phyloP scores from a whole-genome alignment of 805 yeast genomes.

The Yamadazyma endophytica region DNA sequence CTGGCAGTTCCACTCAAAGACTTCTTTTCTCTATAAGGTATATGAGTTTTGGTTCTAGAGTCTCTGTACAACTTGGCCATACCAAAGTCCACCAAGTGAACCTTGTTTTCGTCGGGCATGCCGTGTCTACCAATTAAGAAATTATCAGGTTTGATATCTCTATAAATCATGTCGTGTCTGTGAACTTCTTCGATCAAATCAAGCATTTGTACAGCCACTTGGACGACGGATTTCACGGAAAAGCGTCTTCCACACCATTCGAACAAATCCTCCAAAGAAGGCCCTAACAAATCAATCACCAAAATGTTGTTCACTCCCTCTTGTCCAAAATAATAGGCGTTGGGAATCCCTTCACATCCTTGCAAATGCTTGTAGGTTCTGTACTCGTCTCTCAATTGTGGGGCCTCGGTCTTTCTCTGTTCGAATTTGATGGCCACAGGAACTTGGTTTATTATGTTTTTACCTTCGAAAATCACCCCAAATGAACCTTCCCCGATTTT shows the following conservation, averaged over 20 bases:
- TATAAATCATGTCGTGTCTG: conserved; percentile 83
- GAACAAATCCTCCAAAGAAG: conserved; percentile 90
- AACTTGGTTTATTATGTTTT: conserved; percentile 83
- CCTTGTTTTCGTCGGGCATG: conserved; percentile 75
- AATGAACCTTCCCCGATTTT: conserved; percentile 98
- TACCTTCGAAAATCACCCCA: conserved; percentile 96
- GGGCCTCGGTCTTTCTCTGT: conserved; percentile 95
- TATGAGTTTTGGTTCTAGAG: conserved; percentile 91
- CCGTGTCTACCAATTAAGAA: conserved; percentile 90
- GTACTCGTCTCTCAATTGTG: conserved; percentile 94
- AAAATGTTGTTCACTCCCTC: conserved; percentile 95
- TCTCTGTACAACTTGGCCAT: conserved; percentile 98
- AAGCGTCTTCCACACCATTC: conserved; percentile 98
- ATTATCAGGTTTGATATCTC: conserved; percentile 98
- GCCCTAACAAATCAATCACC: conserved; percentile 93
- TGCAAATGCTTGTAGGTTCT: conserved; percentile 86
- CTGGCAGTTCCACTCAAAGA: conserved; percentile 97
- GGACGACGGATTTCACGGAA: conserved; percentile 82
- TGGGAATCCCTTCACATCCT: conserved; percentile 84
- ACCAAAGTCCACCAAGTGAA: conserved; percentile 93
- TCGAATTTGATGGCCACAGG: conserved; percentile 97
- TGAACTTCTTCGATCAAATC: conserved; percentile 82
- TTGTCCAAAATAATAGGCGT: conserved; percentile 97
- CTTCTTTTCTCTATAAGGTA: conserved; percentile 94
- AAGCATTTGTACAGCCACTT: conserved; percentile 94